Evolutionary conservation across 2,329 filamentous ascomycete genomes (phyloP).

Genomic region (Pleomassaria siparia): DNA sequence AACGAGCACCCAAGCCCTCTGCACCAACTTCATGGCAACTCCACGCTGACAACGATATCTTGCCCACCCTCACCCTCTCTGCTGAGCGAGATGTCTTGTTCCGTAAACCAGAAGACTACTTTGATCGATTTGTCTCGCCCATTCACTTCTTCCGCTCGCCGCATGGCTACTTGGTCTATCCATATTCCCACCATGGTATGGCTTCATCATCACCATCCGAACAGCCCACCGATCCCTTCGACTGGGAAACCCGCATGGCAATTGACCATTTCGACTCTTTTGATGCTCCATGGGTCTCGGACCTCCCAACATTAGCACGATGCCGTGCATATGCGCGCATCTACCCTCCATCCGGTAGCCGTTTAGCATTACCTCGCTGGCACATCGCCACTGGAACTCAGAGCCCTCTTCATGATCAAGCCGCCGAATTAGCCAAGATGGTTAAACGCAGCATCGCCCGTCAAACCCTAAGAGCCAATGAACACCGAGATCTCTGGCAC

Average conservation of each 20-base stretch:
- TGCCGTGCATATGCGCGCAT: slow-evolving; percentile 41
- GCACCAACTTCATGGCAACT: slow-evolving; percentile 30
- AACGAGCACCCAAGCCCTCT: slow-evolving; percentile 20
- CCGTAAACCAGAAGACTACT: slow-evolving; percentile 45
- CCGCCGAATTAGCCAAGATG: slow-evolving; percentile 43
- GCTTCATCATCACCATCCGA: slow-evolving; percentile 20
- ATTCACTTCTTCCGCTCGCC: slow-evolving; percentile 54
- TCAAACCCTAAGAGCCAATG: slow-evolving; percentile 26
- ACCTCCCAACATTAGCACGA: slow-evolving; percentile 24
- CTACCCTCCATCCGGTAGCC: slow-evolving; percentile 46
- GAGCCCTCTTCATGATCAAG: slow-evolving; percentile 45
- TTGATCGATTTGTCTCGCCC: slow-evolving; percentile 54
- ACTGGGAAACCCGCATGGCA: slow-evolving; percentile 32
- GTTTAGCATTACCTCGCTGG: slow-evolving; percentile 45
- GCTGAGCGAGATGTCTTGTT: slow-evolving; percentile 45
- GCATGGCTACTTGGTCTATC: slow-evolving; percentile 27
- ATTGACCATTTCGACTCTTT: slow-evolving; percentile 32
- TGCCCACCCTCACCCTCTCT: slow-evolving; percentile 35
- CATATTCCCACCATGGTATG: slow-evolving; percentile 25
- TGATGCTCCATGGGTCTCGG: slow-evolving; percentile 10
- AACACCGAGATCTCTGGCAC: slow-evolving; percentile 24
- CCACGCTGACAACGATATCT: slow-evolving; percentile 22
- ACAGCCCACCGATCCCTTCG: slow-evolving; percentile 27
- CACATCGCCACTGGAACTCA: slow-evolving; percentile 42
- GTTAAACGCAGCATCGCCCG: slow-evolving; percentile 45